Base-by-base conservation (phyloP, 352 stramenopile species). In the Globisporangium iwayamae region DNA sequence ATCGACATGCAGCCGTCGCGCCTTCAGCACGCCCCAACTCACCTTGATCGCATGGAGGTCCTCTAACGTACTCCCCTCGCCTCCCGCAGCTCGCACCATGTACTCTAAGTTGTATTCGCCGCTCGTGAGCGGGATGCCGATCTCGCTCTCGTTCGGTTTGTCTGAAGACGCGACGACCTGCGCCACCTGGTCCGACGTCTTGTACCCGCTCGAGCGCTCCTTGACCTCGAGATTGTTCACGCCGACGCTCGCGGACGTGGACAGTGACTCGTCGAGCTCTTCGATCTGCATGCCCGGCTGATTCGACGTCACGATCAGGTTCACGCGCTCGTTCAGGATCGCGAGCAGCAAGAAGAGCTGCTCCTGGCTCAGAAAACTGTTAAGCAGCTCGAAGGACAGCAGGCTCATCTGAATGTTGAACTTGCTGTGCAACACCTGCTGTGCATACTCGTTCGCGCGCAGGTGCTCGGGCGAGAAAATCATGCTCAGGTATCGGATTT, bases 381-480 rank as follows among this genome's bases (percentile, higher is more conserved):
- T 85, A 16, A 94, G 77, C 59, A 94, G 70, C 71, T 94, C 79
- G 53, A 94, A 94, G 11, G 84, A 89, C 11, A 94, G 73, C 74
- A 94, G 70, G 60, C 84, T 93, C 54, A 94, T 69, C 66, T 92
- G 75, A 18, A 93, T 70, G 32, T 90, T 89, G 63, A 94, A 94
- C 71, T 93, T 94, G 78, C 75, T 86, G 54, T 87, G 84, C 34
- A 93, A 65, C 28, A 93, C 78, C 51, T 91, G 81, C 41, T 87
- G 73, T 38, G 84, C 83, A 58, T 92, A 94, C 72, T 94, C 86
- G 66, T 83, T 94, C 32, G 74, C 63, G 20, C 67, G 72, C 47
- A 94, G 61, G 65, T 94, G 83, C 34, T 86, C 72, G 8, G 73
- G 74, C 10, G 79, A 74, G 48, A 89, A 84, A 28, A 94, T 67